Percentiles rank a stretch among this genome's conserved stretches.
These are phyloP conservation scores for Magnolia officinalis DNA, from an alignment of 164 flowering plant species.

Conservation along the genomic window DNA sequence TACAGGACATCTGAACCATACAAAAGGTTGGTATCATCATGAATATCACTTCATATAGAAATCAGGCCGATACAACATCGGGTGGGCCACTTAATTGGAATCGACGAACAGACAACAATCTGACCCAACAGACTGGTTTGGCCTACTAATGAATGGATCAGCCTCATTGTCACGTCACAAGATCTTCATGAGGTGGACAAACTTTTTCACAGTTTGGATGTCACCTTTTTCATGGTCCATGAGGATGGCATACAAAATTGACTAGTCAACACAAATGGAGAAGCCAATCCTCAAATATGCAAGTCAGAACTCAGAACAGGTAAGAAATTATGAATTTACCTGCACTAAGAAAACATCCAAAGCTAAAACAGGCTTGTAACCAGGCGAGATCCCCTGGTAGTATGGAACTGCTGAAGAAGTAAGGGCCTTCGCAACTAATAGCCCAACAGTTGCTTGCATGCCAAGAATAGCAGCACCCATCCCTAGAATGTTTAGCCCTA, in stretches of 20 bases:
- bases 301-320: not conserved
- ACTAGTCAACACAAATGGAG: not conserved
- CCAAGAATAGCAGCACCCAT: conserved; percentile 98
- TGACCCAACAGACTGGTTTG: too few relatives aligned
- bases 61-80: too few relatives aligned
- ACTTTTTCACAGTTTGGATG: too few relatives aligned
- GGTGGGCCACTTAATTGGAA: too few relatives aligned
- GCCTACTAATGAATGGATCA: too few relatives aligned
- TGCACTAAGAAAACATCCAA: conserved; percentile 96
- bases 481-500: conserved; percentile 74
- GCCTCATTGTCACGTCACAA: too few relatives aligned
- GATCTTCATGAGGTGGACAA: too few relatives aligned
- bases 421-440: conserved; percentile 89
- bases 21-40: too few relatives aligned
- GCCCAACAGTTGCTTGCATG: conserved; percentile 97
- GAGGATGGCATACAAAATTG: not conserved
- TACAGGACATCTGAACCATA: too few relatives aligned
- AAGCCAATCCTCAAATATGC: not conserved
- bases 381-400: conserved; percentile 76
- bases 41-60: too few relatives aligned
- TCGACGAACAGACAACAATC: too few relatives aligned
- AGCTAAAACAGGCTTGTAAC: conserved; percentile 86
- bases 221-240: too few relatives aligned
- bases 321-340: conserved; percentile 39
- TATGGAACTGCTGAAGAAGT: conserved; percentile 85